Evolutionary conservation across 495 filamentous ascomycete species (phyloP), one percentile per base, ranked within the genome.

Genomic region (Talaromyces nanjingensis): DNA sequence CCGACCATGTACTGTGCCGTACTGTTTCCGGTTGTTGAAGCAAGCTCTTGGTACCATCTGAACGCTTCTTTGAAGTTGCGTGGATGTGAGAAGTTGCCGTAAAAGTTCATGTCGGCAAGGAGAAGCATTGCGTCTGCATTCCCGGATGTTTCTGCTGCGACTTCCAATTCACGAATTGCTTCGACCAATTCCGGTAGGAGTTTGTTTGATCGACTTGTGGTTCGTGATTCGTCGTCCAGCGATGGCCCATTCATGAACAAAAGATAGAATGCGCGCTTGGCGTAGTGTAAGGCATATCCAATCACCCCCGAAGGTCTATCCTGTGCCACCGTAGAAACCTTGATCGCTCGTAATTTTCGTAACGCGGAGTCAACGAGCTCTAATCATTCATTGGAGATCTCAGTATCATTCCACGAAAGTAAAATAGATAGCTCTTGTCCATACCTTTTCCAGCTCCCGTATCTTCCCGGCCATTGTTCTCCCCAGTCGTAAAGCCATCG

Each of bases 1-100:
- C 93, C 96, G 39, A 99, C 70, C 92, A 98, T 96, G 73, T 93
- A 86, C 74, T 96, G 91, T 0, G 96, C 94, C 22, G 96, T 92
- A 69, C 82, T 87, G 72, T 99, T 98, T 25, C 93, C 96, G 61
- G 87, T 85, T 64, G 88, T 70, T 47, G 82, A 82, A 1, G 96
- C 91, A 6, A 98, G 82, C 59, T 86, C 79, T 63, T 89, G 81
- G 69, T 97, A 99, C 75, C 89, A 84, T 59, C 83, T 75, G 72
- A 97, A 97, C 0, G 96, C 91, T 59, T 87, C 83, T 57, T 79
- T 80, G 74, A 97, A 93, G 72, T 97, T 86, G 62, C 87, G 83
- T 3, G 94, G 93, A 72, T 97, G 83, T 6, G 91, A 87, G 75
- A 85, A 98, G 74, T 97, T 97, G 73, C 94, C 96, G 72, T 94